These are phyloP conservation scores for Potentilla sterilis DNA, from an alignment of 306 rosid species.

Conservation along the genomic window DNA sequence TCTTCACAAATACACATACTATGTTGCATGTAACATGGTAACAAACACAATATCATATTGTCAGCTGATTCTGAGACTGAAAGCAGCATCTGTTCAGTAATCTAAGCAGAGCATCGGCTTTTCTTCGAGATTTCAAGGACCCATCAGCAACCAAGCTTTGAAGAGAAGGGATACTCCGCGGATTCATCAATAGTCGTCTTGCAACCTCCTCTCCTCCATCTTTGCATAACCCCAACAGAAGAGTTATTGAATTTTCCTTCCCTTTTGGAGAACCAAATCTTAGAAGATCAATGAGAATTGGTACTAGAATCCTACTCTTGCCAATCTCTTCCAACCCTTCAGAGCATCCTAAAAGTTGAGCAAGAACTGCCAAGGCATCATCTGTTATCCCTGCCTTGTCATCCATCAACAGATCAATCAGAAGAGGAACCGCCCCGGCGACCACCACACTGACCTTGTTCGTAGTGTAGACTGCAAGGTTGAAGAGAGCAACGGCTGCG, in stretches of 20 bases:
- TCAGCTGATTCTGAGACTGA: constrained; percentile 50
- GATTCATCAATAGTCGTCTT: constrained; percentile 61
- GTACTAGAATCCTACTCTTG: constrained; percentile 58
- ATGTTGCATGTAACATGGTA: neutral
- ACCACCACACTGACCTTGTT: constrained; percentile 59
- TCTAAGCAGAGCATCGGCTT: constrained; percentile 83
- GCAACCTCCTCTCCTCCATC: constrained; percentile 84
- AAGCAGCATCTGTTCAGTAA: constrained; percentile 74
- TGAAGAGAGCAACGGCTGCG: constrained; percentile 72
- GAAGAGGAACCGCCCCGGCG: constrained; percentile 58
- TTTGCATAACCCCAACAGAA: constrained; percentile 75
- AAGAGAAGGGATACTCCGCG: constrained; percentile 77
- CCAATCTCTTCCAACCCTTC: constrained; percentile 69
- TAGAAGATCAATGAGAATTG: constrained; percentile 78
- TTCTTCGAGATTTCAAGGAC: constrained; percentile 74
- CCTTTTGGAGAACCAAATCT: constrained; percentile 89
- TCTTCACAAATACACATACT: constrained; percentile 43
- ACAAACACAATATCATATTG: constrained; percentile 18
- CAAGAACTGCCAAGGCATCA: constrained; percentile 66
- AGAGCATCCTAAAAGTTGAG: constrained; percentile 61
- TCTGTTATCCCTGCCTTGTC: constrained; percentile 84
- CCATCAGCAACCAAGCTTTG: constrained; percentile 74
- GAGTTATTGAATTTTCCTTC: constrained; percentile 74
- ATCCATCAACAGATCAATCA: constrained; percentile 69
- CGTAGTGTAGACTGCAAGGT: constrained; percentile 67